phyloP scores from a whole-genome alignment of 768 basidiomycete species.

The Phaeotremella skinneri region DNA sequence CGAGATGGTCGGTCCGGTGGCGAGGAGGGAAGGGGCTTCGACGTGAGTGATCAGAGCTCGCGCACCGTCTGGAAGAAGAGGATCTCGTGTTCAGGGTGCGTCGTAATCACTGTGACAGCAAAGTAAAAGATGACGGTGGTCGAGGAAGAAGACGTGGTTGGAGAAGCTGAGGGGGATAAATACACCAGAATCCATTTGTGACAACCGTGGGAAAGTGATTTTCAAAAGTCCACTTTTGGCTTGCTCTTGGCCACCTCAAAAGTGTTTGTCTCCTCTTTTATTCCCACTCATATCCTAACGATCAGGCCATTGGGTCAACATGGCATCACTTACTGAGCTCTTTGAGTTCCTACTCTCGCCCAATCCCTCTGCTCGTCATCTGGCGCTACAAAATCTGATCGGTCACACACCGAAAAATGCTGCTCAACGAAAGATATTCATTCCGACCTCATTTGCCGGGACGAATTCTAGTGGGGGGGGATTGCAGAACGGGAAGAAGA shows the following conservation, averaged over 20 bases:
- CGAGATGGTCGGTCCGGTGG: background rate
- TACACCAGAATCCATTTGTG: background rate
- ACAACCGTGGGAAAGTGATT: slow-evolving; percentile 26
- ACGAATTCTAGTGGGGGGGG: slow-evolving; percentile 17
- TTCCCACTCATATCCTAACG: background rate
- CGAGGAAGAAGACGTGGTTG: background rate
- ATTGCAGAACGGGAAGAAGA: slow-evolving; percentile 24
- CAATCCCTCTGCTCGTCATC: slow-evolving; percentile 81
- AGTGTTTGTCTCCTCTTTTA: background rate
- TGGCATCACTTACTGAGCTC: slow-evolving; percentile 59
- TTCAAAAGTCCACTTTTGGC: background rate
- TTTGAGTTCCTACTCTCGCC: slow-evolving; percentile 78
- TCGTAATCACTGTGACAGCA: too few species aligned
- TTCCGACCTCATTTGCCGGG: slow-evolving; percentile 53
- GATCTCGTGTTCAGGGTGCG: too few species aligned
- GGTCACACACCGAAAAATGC: slow-evolving; percentile 72
- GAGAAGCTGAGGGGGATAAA: background rate
- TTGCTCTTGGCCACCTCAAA: background rate
- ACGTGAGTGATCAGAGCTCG: background rate
- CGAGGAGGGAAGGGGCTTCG: background rate
- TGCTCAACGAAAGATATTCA: slow-evolving; percentile 71
- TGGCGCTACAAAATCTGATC: slow-evolving; percentile 79
- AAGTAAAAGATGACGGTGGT: background rate
- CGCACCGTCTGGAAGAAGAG: too few species aligned
- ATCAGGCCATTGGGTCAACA: slow-evolving; percentile 23